These are phyloP conservation scores for Carallia brachiata DNA, from an alignment of 345 rosid genomes.

Conservation along the genomic window DNA sequence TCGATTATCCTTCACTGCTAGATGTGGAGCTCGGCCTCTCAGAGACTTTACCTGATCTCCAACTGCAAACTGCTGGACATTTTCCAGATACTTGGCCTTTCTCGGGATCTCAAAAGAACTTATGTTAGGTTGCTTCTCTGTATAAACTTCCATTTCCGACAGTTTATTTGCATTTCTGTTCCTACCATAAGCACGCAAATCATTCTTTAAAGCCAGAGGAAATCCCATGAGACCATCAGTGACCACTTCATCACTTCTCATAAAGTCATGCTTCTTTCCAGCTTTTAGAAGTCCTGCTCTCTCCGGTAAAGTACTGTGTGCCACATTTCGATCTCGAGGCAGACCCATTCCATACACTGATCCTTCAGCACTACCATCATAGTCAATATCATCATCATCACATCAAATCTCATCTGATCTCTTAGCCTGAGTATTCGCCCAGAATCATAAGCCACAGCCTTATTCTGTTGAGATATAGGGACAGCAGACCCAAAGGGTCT, in stretches of 20 bases:
- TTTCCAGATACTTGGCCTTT: conserved; percentile 44
- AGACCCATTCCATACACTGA: conserved; percentile 62
- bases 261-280: conserved; percentile 50
- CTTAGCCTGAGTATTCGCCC: conserved; percentile 43
- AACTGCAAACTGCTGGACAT: conserved; percentile 38
- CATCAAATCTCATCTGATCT: conserved; percentile 41
- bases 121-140: conserved; percentile 33
- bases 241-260: conserved; percentile 43
- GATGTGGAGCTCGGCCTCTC: conserved; percentile 38
- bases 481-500: conserved; percentile 38
- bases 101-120: conserved; percentile 34
- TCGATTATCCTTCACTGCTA: conserved; percentile 47
- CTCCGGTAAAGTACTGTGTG: conserved; percentile 24
- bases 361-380: conserved; percentile 35
- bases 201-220: conserved; percentile 55
- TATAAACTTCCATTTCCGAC: conserved; percentile 29
- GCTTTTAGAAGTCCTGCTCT: conserved; percentile 47
- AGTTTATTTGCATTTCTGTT: conserved; percentile 33
- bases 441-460: conserved; percentile 42
- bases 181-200: conserved; percentile 42
- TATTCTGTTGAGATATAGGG: conserved; percentile 39
- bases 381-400: conserved; percentile 29
- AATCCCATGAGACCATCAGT: conserved; percentile 49
- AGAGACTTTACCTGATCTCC: conserved; percentile 58
- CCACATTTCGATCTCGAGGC: conserved; percentile 42